A percentile compares a stretch with the other conserved stretches of the same genome.
These are phyloP conservation scores for Penicillium sp. DNA, from an alignment of 2,329 filamentous ascomycete species.

Conservation along the genomic window DNA sequence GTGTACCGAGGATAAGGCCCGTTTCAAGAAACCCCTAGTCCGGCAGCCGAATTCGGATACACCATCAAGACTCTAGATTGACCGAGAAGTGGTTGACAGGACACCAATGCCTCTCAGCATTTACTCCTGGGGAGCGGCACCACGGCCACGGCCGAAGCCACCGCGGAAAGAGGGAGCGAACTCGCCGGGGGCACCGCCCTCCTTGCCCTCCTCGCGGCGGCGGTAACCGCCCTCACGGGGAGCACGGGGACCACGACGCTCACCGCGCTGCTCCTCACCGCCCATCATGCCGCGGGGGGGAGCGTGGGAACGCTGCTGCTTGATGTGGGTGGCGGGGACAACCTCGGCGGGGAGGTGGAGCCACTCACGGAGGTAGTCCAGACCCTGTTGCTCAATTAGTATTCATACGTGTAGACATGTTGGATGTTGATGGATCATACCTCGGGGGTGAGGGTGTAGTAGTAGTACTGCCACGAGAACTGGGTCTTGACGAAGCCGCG, in stretches of 20 bases:
- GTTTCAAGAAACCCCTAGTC: constrained; percentile 25
- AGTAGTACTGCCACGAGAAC: constrained; percentile 99
- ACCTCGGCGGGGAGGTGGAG: constrained; percentile 99
- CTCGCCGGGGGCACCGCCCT: constrained; percentile 82
- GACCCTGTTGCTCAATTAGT: constrained; percentile 49
- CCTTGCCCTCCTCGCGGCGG: constrained; percentile 77
- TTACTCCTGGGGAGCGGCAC: constrained; percentile 59
- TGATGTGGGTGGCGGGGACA: constrained; percentile 98
- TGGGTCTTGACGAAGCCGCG: constrained; percentile 99
- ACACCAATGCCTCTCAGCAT: constrained; percentile 26
- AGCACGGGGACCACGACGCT: constrained; percentile 66
- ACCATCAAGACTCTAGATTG: constrained; percentile 25
- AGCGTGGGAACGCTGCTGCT: constrained; percentile 98
- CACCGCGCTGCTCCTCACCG: constrained; percentile 62
- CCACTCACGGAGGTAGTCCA: constrained; percentile 99
- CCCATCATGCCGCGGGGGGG: constrained; percentile 98
- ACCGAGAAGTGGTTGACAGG: constrained; percentile 26
- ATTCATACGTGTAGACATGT: background rate
- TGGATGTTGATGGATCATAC: constrained; percentile 14
- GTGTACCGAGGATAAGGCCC: constrained; percentile 18
- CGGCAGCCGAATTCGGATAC: constrained; percentile 20
- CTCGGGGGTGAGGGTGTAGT: constrained; percentile 99
- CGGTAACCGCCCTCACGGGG: constrained; percentile 81
- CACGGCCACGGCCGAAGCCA: constrained; percentile 81
- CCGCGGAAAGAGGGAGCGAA: constrained; percentile 90